Percentiles rank a stretch among this genome's conserved stretches.
Evolutionary conservation across 805 yeast genomes (phyloP).

Genomic region (Blastobotrys robertii): DNA sequence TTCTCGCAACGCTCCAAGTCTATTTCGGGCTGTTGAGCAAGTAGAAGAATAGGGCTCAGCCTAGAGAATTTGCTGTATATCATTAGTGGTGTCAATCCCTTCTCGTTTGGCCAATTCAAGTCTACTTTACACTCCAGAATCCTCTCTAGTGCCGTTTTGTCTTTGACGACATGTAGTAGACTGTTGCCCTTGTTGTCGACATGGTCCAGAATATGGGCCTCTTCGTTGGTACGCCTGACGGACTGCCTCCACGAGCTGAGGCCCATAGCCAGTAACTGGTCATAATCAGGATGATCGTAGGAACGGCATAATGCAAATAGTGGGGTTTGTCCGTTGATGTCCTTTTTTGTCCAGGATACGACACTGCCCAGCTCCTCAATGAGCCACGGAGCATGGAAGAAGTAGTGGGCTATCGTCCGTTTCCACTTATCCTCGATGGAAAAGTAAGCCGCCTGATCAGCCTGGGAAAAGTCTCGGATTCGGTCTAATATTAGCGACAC

Average conservation of each 20-base stretch:
- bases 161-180: conserved; percentile 58
- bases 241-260: conserved; percentile 11
- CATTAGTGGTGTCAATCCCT: conserved; percentile 60
- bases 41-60: conserved; percentile 42
- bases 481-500: conserved; percentile 39
- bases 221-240: not conserved
- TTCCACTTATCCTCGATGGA: conserved; percentile 41
- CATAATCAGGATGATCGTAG: conserved; percentile 66
- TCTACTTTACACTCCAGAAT: conserved; percentile 36
- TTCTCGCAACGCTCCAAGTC: conserved; percentile 30
- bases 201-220: conserved; percentile 45
- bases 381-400: conserved; percentile 46
- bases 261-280: conserved; percentile 16
- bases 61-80: conserved; percentile 62
- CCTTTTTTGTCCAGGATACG: conserved; percentile 62
- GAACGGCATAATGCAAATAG: conserved; percentile 64
- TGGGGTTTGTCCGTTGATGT: conserved; percentile 65
- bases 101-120: conserved; percentile 51
- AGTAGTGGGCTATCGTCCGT: conserved; percentile 64
- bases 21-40: conserved; percentile 43
- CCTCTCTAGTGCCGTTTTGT: conserved; percentile 32
- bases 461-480: conserved; percentile 33
- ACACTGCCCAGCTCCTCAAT: conserved; percentile 45
- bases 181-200: conserved; percentile 67
- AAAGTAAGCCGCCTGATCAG: conserved; percentile 42